phyloP scores from a whole-genome alignment of 768 basidiomycete genomes.

The Atractiella rhizophila region DNA sequence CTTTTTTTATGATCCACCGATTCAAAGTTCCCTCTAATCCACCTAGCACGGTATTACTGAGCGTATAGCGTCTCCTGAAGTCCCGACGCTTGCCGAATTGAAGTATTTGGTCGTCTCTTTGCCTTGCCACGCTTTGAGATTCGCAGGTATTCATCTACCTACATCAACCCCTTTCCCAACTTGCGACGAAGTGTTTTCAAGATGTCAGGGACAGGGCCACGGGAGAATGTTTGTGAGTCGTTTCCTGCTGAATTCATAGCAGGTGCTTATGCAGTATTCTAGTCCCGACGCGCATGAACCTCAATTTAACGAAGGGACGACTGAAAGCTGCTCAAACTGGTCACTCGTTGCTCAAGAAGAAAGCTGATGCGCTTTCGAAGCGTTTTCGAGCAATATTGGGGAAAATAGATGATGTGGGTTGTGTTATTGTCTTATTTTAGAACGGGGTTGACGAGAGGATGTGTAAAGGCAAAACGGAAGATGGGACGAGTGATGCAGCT shows the following conservation, averaged over 20 bases:
- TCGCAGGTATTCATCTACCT: too few relatives aligned
- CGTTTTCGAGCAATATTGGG: slow-evolving; percentile 77
- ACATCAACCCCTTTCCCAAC: too few relatives aligned
- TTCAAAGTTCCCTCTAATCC: too few relatives aligned
- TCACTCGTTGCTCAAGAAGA: slow-evolving; percentile 85
- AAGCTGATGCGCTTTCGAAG: slow-evolving; percentile 83
- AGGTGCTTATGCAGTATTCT: neutral
- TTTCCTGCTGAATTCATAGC: neutral
- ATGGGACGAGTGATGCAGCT: slow-evolving; percentile 98
- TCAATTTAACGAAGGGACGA: slow-evolving; percentile 59
- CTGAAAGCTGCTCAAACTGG: slow-evolving; percentile 84
- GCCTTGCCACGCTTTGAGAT: too few relatives aligned
- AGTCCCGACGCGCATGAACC: slow-evolving; percentile 84
- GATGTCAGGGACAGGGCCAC: slow-evolving; percentile 73
- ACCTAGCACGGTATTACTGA: too few relatives aligned
- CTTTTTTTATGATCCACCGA: too few relatives aligned
- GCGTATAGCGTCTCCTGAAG: too few relatives aligned
- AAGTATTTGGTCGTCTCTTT: too few relatives aligned
- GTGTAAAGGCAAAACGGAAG: slow-evolving; percentile 72
- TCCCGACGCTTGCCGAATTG: too few relatives aligned
- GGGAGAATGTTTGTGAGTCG: slow-evolving; percentile 51
- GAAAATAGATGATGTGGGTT: slow-evolving; percentile 84
- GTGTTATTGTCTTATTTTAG: neutral
- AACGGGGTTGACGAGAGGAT: neutral
- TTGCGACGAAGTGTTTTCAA: too few relatives aligned